phyloP scores from a whole-genome alignment of 2,329 filamentous ascomycete genomes.

The Fulvia fulva region DNA sequence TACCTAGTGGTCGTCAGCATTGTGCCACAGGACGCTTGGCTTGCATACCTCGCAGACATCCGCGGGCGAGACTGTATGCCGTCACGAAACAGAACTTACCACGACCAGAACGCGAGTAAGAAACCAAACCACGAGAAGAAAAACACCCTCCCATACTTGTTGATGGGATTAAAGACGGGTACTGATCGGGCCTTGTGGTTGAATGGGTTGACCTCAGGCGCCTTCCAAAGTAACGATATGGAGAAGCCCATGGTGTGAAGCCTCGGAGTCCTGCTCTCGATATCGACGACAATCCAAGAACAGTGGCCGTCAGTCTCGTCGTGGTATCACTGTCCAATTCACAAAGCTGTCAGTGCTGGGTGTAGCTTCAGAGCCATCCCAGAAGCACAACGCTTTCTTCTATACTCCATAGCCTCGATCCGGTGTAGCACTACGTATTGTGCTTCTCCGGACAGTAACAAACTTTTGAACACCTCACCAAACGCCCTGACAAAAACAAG shows the following conservation, averaged over 20 bases:
- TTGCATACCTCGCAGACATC: too few relatives aligned
- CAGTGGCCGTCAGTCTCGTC: not conserved
- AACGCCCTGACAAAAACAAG: slow-evolving; percentile 2
- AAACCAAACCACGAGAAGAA: slow-evolving; percentile 87
- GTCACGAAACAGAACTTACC: slow-evolving; percentile 38
- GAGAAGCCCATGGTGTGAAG: slow-evolving; percentile 19
- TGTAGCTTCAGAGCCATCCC: not conserved
- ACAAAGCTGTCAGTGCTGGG: not conserved
- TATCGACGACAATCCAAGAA: not conserved
- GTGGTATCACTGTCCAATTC: not conserved
- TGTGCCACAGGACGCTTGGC: not conserved
- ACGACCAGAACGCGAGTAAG: slow-evolving; percentile 84
- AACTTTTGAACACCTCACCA: not conserved
- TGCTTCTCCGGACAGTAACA: slow-evolving; percentile 2
- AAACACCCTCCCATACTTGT: slow-evolving; percentile 81
- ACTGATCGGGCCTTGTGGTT: slow-evolving; percentile 79
- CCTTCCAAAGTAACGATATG: slow-evolving; percentile 38
- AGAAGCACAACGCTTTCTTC: not conserved
- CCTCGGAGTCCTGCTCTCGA: not conserved
- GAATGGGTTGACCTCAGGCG: slow-evolving; percentile 75
- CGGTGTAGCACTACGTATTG: not conserved
- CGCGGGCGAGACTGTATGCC: not conserved
- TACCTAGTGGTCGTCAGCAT: slow-evolving; percentile 56
- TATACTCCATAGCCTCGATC: slow-evolving; percentile 5
- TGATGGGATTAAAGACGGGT: slow-evolving; percentile 71